phyloP scores from a whole-genome alignment of 768 basidiomycete species.

The Suillus brevipes region DNA sequence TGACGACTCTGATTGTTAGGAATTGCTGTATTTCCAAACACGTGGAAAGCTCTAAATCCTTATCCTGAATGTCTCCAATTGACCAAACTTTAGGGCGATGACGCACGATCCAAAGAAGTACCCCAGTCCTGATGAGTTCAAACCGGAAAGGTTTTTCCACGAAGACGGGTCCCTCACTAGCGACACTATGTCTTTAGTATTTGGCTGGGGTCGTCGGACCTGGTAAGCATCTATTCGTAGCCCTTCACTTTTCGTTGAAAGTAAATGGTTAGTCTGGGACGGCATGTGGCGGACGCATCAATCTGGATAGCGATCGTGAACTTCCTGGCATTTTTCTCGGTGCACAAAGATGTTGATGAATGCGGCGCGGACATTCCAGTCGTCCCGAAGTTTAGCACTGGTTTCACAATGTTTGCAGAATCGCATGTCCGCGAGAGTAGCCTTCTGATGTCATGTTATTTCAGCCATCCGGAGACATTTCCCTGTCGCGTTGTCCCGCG shows the following conservation, averaged over 20 bases:
- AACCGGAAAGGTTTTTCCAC: too few species aligned
- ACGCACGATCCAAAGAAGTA: too few species aligned
- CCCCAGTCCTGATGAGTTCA: too few species aligned
- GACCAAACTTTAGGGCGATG: too few species aligned
- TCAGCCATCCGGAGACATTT: not conserved
- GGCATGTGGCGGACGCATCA: not conserved
- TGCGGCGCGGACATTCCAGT: not conserved
- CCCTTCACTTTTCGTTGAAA: not conserved
- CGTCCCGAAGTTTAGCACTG: not conserved
- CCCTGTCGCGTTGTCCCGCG: not conserved
- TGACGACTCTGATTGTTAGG: too few species aligned
- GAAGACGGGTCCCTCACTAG: not conserved
- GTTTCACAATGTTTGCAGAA: not conserved
- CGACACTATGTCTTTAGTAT: not conserved
- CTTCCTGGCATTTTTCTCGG: not conserved
- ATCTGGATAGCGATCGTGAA: not conserved
- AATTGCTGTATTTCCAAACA: too few species aligned
- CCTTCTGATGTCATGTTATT: not conserved
- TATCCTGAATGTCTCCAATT: too few species aligned
- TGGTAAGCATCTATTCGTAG: not conserved
- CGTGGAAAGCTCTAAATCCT: too few species aligned
- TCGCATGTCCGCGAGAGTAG: not conserved
- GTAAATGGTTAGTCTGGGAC: not conserved
- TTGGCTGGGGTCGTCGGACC: not conserved
- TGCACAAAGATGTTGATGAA: not conserved